Evolutionary conservation across 1,284 basidiomycete genomes (phyloP).

Genomic region (Rhodotorula sp.): DNA sequence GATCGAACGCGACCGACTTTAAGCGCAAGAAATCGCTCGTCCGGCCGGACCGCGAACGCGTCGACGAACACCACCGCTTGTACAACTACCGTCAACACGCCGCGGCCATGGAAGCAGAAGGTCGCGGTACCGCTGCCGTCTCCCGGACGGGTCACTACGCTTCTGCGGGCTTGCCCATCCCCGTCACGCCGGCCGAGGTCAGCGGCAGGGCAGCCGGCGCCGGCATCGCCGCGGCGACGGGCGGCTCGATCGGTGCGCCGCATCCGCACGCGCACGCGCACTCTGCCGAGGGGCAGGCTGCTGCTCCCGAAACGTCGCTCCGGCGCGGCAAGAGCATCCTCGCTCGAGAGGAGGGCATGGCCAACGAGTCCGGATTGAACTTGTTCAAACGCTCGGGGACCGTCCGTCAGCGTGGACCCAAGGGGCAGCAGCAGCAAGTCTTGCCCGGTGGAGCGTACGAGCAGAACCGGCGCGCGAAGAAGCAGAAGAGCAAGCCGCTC

Average conservation of each 20-base stretch:
- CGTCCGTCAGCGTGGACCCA: conserved; percentile 53
- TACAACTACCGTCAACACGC: conserved; percentile 94
- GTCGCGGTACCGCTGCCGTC: conserved; percentile 59
- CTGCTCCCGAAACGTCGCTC: conserved; percentile 47
- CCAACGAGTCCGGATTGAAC: conserved; percentile 79
- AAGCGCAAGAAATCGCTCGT: conserved; percentile 82
- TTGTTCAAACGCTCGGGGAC: conserved; percentile 80
- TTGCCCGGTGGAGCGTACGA: conserved; percentile 49
- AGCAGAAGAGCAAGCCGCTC: conserved; percentile 62
- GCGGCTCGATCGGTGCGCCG: conserved; percentile 29
- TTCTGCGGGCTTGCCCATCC: conserved; percentile 31
- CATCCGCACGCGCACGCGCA: conserved; percentile 37
- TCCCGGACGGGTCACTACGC: conserved; percentile 74
- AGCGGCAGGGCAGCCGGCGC: conserved; percentile 11
- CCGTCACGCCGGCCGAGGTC: conserved; percentile 25
- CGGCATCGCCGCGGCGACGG: conserved; percentile 10
- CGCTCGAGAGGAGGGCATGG: conserved; percentile 67
- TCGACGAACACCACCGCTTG: conserved; percentile 89
- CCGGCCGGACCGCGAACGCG: conserved; percentile 90
- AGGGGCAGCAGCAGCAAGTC: neutral
- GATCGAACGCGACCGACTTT: conserved; percentile 22
- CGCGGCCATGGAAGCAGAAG: conserved; percentile 71
- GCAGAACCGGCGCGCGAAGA: conserved; percentile 32
- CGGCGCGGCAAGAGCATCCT: conserved; percentile 83
- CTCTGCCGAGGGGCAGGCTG: neutral